phyloP scores from a whole-genome alignment of 768 basidiomycete genomes.

The Sistotremastrum suecicum region DNA sequence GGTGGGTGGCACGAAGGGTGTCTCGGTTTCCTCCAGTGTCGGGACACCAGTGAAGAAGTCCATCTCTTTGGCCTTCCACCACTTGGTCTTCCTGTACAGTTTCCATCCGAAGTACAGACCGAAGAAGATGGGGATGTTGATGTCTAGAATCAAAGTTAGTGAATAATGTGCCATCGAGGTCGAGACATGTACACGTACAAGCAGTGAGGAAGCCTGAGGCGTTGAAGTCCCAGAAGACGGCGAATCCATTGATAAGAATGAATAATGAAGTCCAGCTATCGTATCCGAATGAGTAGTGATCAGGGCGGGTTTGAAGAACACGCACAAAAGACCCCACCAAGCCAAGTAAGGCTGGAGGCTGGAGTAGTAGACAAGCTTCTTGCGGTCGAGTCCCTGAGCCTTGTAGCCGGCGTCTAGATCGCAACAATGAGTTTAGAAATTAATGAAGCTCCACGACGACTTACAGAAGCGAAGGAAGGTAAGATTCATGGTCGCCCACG shows the following conservation, averaged over 20 bases:
- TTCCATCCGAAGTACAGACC: constrained; percentile 31
- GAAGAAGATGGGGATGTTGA: constrained; percentile 35
- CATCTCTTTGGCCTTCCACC: constrained; percentile 49
- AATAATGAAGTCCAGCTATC: constrained; percentile 49
- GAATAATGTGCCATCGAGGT: not conserved
- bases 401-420: constrained; percentile 41
- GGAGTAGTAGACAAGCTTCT: constrained; percentile 47
- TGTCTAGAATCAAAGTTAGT: constrained; percentile 17
- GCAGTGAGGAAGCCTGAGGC: constrained; percentile 35
- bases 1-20: constrained; percentile 32
- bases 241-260: constrained; percentile 40
- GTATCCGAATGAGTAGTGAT: constrained; percentile 55
- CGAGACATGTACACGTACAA: constrained; percentile 19
- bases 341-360: constrained; percentile 25
- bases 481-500: constrained; percentile 54
- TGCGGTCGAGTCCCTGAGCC: constrained; percentile 50
- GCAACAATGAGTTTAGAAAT: constrained; percentile 1
- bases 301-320: constrained; percentile 20
- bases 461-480: constrained; percentile 61
- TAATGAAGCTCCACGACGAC: constrained; percentile 12
- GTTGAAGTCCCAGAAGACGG: constrained; percentile 52
- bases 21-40: constrained; percentile 53
- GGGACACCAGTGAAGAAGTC: constrained; percentile 66
- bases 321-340: constrained; percentile 6
- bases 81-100: constrained; percentile 21